These are phyloP conservation scores for Tetrapyrgos nigripes DNA, from an alignment of 1,284 basidiomycete species.

Conservation along the genomic window DNA sequence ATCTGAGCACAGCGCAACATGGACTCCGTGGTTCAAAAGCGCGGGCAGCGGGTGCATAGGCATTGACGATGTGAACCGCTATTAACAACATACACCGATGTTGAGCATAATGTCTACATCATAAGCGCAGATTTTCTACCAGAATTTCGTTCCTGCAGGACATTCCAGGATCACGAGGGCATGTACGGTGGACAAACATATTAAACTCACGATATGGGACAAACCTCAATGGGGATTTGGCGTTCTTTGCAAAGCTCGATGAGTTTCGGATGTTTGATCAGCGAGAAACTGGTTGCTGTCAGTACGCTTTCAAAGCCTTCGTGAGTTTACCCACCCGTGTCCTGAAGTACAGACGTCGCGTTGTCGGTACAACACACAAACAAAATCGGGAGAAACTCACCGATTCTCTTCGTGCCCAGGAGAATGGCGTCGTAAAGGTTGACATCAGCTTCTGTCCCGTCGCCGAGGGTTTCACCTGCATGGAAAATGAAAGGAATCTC, in stretches of 20 bases:
- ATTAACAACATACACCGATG: not conserved
- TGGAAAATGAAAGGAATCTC: constrained; percentile 83
- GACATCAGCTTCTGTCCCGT: constrained; percentile 71
- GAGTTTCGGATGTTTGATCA: constrained; percentile 76
- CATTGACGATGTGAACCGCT: constrained; percentile 73
- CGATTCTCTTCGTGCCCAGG: constrained; percentile 79
- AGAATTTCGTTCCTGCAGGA: constrained; percentile 67
- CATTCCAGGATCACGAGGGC: not conserved
- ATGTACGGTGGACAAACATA: not conserved
- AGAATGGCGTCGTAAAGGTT: constrained; percentile 84
- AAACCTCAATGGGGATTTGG: constrained; percentile 72
- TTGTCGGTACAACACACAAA: no score
- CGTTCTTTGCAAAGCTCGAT: constrained; percentile 70
- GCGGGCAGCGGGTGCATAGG: constrained; percentile 75
- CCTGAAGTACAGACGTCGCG: no score
- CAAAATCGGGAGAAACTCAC: constrained; percentile 68
- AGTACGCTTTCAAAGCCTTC: no score
- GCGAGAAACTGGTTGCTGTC: constrained; percentile 66
- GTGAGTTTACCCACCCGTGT: no score
- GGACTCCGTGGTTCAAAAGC: constrained; percentile 72
- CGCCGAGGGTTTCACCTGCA: constrained; percentile 80
- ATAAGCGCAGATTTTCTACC: constrained; percentile 42
- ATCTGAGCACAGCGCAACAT: constrained; percentile 74
- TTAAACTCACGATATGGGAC: constrained; percentile 70
- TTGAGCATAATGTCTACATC: not conserved